Percentiles rank a stretch among this genome's conserved stretches.
phyloP scores from a whole-genome alignment of 768 basidiomycete genomes.

The Kwoniella sp. region DNA sequence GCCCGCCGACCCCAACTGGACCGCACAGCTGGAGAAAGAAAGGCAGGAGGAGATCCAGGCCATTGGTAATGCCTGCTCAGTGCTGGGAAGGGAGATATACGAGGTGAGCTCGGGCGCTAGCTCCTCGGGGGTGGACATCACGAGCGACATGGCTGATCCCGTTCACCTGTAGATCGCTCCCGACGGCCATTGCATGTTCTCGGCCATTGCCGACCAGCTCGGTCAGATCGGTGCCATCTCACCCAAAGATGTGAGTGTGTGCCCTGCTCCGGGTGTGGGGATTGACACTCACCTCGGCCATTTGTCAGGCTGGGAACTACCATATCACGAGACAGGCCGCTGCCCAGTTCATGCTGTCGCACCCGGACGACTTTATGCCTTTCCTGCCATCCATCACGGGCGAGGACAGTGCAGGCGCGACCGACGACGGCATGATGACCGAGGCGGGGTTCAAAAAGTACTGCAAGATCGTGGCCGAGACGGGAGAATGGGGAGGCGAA shows the following conservation, averaged over 20 bases:
- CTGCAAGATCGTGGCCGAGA: constrained; percentile 70
- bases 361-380: constrained; percentile 86
- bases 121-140: not conserved
- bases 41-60: constrained; percentile 45
- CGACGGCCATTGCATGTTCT: constrained; percentile 94
- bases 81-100: constrained; percentile 40
- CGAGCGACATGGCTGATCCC: not conserved
- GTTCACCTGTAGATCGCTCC: constrained; percentile 65
- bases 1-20: constrained; percentile 41
- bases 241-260: constrained; percentile 39
- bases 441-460: constrained; percentile 62
- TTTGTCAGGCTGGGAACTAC: constrained; percentile 21
- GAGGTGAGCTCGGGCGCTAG: constrained; percentile 35
- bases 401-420: constrained; percentile 65
- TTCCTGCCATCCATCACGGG: constrained; percentile 70
- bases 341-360: constrained; percentile 71
- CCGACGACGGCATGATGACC: constrained; percentile 68
- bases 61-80: constrained; percentile 40
- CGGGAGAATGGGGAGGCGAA: constrained; percentile 94
- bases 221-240: constrained; percentile 65
- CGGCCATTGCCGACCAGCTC: constrained; percentile 89
- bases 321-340: constrained; percentile 61
- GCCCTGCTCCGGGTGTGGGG: not conserved
- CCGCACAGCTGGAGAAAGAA: constrained; percentile 45
- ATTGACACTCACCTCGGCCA: not conserved